Percentiles rank a stretch among this genome's conserved stretches.
Conservation (phyloP, 2,329 filamentous ascomycete species). For the Alternaria tenuissima region DNA sequence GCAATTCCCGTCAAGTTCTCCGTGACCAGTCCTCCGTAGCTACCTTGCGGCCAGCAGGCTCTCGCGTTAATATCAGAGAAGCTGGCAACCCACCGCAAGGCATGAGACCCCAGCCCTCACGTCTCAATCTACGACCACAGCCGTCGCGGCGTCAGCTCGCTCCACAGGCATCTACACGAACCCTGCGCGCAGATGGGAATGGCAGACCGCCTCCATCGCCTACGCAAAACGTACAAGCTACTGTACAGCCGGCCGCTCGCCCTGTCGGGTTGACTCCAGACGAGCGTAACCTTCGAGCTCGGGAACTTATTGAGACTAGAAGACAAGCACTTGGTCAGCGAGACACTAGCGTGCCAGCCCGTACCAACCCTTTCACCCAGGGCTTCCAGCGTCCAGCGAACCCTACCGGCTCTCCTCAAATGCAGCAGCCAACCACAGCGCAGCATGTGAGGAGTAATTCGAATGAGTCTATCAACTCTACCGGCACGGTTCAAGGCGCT, state of each 20-base stretch:
- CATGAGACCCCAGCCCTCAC: slow-evolving; percentile 47
- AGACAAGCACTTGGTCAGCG: slow-evolving; percentile 43
- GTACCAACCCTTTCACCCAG: slow-evolving; percentile 49
- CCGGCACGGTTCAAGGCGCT: slow-evolving; percentile 36
- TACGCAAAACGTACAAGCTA: slow-evolving; percentile 23
- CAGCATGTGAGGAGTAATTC: slow-evolving; percentile 45
- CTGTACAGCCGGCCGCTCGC: slow-evolving; percentile 29
- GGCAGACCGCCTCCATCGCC: slow-evolving; percentile 43
- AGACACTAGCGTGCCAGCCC: slow-evolving; percentile 33
- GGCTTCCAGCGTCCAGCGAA: slow-evolving; percentile 42
- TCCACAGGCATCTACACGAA: slow-evolving; percentile 48
- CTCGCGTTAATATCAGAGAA: slow-evolving; percentile 48
- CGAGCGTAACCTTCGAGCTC: slow-evolving; percentile 45
- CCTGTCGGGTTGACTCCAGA: slow-evolving; percentile 43
- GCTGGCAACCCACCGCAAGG: slow-evolving; percentile 30
- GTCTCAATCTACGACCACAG: slow-evolving; percentile 47
- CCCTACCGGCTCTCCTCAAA: slow-evolving; percentile 25
- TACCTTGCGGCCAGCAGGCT: slow-evolving; percentile 46
- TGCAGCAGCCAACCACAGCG: slow-evolving; percentile 18
- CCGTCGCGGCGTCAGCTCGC: slow-evolving; percentile 48
- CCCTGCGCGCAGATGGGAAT: slow-evolving; percentile 45
- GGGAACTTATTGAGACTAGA: slow-evolving; percentile 49
- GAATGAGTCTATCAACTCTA: slow-evolving; percentile 46
- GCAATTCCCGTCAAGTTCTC: slow-evolving; percentile 45
- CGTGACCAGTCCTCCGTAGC: slow-evolving; percentile 52